Percentiles rank a stretch among this genome's conserved stretches.
These are phyloP conservation scores for Parasarocladium wereldwijsianum DNA, from an alignment of 2,329 filamentous ascomycete genomes.

Conservation along the genomic window DNA sequence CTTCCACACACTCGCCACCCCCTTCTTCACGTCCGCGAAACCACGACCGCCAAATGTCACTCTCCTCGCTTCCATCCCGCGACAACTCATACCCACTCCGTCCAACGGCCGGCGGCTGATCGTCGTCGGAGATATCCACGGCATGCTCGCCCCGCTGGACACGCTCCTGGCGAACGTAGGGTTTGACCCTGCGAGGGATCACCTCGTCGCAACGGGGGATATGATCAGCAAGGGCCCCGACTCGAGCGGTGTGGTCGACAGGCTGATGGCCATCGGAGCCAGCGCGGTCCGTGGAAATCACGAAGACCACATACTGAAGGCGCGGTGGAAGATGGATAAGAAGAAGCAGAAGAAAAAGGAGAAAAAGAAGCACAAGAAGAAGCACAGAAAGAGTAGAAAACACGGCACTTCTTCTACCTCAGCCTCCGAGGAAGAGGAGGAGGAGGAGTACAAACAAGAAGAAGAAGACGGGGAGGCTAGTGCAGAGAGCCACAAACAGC, in stretches of 20 bases:
- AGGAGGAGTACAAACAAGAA: neutral
- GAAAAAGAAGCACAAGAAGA: constrained; percentile 5
- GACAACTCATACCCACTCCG: constrained; percentile 16
- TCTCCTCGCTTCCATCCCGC: constrained; percentile 16
- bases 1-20: constrained; percentile 5
- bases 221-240: constrained; percentile 79
- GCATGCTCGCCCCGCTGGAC: constrained; percentile 56
- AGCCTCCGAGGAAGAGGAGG: constrained; percentile 7
- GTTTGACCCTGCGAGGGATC: constrained; percentile 46
- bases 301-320: constrained; percentile 71
- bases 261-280: constrained; percentile 59
- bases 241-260: constrained; percentile 60
- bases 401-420: constrained; percentile 2
- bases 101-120: constrained; percentile 47
- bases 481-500: constrained; percentile 21
- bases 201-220: constrained; percentile 65
- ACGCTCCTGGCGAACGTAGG: constrained; percentile 50
- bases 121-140: constrained; percentile 85
- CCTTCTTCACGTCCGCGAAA: neutral
- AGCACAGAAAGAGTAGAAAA: constrained; percentile 4
- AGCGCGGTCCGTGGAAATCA: constrained; percentile 84
- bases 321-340: constrained; percentile 12
- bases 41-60: constrained; percentile 2
- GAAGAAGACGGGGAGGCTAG: constrained; percentile 11
- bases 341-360: constrained; percentile 2